Conservation (phyloP, 441 rosid genomes). For the Pelargonium myrrhifolium region DNA sequence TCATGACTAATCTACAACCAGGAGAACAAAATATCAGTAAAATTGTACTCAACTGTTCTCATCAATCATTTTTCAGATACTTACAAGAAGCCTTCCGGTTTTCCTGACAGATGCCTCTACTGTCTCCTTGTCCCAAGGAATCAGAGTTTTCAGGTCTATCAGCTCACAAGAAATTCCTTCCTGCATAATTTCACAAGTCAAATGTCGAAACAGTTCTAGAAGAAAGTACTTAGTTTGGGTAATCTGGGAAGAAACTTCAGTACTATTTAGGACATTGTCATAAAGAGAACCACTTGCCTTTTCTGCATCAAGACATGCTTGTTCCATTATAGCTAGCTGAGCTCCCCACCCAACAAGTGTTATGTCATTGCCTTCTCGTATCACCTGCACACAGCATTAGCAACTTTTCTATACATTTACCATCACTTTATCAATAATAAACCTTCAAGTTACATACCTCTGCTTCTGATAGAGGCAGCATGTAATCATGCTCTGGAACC, state of each 20-base stretch:
- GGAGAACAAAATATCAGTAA: neutral
- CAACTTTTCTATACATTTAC: conserved; percentile 16
- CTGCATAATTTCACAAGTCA: conserved; percentile 31
- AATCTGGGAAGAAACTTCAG: too few species aligned
- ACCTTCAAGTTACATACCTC: conserved; percentile 40
- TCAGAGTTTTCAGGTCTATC: conserved; percentile 72
- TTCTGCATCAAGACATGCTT: conserved; percentile 71
- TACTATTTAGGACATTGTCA: neutral
- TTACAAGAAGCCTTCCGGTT: conserved; percentile 85
- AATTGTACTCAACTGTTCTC: too few species aligned
- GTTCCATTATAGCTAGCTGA: conserved; percentile 71
- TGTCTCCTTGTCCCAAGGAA: conserved; percentile 93
- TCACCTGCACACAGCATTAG: conserved; percentile 40
- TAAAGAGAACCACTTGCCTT: conserved; percentile 30
- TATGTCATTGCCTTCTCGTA: conserved; percentile 72
- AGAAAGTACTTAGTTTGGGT: too few species aligned
- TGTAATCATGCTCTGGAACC: conserved; percentile 80
- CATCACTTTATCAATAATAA: conserved; percentile 7
- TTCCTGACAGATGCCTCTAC: conserved; percentile 78
- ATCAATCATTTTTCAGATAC: conserved; percentile 12
- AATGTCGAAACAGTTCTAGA: neutral
- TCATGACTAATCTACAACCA: conserved; percentile 80
- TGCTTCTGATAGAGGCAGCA: conserved; percentile 78
- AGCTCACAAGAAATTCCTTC: conserved; percentile 92
- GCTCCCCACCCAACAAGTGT: conserved; percentile 96